Percentiles rank a stretch among this genome's conserved stretches.
Conservation (phyloP, 331 rosid genomes). For the Arachis monticola region DNA sequence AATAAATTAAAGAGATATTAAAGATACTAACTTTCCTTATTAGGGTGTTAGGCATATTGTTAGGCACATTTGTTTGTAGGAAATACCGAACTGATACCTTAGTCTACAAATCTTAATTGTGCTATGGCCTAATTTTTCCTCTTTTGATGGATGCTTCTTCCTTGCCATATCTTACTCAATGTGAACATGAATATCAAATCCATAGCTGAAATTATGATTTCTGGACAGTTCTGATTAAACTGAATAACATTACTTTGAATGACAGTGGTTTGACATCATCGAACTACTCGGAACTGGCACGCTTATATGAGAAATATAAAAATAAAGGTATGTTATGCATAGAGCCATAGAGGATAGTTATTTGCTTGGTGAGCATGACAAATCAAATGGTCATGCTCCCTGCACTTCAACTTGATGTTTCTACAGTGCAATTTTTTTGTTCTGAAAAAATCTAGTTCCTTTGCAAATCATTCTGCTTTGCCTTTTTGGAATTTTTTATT, state of each 20-base stretch:
- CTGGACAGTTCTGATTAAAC: conserved; percentile 31
- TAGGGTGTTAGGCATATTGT: too few relatives aligned
- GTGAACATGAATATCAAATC: conserved; percentile 20
- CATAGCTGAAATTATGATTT: conserved; percentile 11
- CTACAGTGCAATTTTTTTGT: conserved; percentile 20
- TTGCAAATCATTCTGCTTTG: conserved; percentile 5
- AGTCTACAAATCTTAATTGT: not conserved
- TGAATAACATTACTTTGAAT: conserved; percentile 41
- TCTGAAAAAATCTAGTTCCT: conserved; percentile 29
- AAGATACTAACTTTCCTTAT: too few relatives aligned
- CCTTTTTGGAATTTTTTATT: conserved; percentile 1
- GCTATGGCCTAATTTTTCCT: conserved; percentile 13
- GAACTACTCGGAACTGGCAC: conserved; percentile 90
- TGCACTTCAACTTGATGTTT: conserved; percentile 3
- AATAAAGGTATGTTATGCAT: conserved; percentile 64
- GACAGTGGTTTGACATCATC: conserved; percentile 88
- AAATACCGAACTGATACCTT: too few relatives aligned
- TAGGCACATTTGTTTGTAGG: too few relatives aligned
- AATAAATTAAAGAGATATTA: too few relatives aligned
- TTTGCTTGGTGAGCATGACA: conserved; percentile 8
- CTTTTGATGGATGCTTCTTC: not conserved
- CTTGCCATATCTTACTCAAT: not conserved
- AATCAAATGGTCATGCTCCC: conserved; percentile 28
- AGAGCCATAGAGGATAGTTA: conserved; percentile 36
- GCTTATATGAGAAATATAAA: conserved; percentile 82